Evolutionary conservation across 176 grass and related monocot species (phyloP), one percentile per base, ranked within the genome.

Genomic region (Eremochloa ophiuroides): DNA sequence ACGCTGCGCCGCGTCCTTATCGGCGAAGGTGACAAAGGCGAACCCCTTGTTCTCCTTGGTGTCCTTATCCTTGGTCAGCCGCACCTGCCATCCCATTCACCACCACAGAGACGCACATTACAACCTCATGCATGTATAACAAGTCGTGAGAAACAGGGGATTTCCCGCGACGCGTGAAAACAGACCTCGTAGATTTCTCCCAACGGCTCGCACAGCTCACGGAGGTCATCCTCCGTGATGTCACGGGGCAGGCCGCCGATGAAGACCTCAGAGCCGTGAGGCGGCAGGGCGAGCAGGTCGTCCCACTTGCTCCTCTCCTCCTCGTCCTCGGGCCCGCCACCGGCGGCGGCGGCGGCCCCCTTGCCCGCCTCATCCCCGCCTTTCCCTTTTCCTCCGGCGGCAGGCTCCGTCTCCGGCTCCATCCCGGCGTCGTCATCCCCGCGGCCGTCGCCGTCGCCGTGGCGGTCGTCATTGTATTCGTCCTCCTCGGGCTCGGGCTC

Each of bases 31-130:
- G 41, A 99, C 87, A 58, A 99, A 99, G 46, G 96, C 96, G 20
- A 93, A 95, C 40, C 96, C 93, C 68, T 99, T 99, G 88, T 74
- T 93, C 88, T 99, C 96, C 68, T 88, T 91, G 7, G 91, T 90
- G 27, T 99, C 93, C 58, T 91, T 99, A 43, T 99, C 96, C 78
- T 99, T 99, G 63, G 91, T 93, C 79, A 95, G 20, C 84, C 96
- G 89, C 73, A 91, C 91, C 96, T 99, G 73, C 62, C 27, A 90
- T 63, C 20, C 46, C 20, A 88, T 50, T 76, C 61, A 75, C 60
- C 56, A 10, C 11, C 5, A 69, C 22, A 20, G 62, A 14, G 15
- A 39, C 71, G 29, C 6, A 20, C 75, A 31, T 84, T 30, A 75
- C 23, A 56, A 38, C 2, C 41, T 2, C 6, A 2, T 30, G 10